A percentile compares a stretch with the other conserved stretches of the same genome.
phyloP scores from a whole-genome alignment of 192 early-diverging fungal species.

The Entomortierella parvispora region DNA sequence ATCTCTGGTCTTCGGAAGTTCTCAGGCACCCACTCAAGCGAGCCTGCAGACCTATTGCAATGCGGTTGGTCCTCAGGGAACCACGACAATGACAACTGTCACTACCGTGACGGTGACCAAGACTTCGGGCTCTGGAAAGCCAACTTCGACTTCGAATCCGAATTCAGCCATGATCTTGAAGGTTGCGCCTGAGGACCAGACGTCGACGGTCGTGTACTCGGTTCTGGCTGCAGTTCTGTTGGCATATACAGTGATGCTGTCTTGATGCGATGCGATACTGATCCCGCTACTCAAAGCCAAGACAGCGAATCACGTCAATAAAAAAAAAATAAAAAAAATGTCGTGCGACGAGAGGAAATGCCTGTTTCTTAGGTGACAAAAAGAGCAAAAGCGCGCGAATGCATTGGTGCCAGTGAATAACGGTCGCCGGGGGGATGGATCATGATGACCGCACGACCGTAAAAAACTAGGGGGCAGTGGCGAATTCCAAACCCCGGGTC shows the following conservation, averaged over 20 bases:
- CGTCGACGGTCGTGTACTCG: not conserved
- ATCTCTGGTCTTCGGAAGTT: constrained; percentile 26
- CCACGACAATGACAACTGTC: not conserved
- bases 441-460: constrained; percentile 12
- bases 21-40: constrained; percentile 3
- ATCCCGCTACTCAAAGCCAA: not conserved
- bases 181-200: not conserved
- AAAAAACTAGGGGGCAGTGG: no score
- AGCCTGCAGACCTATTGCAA: constrained; percentile 31
- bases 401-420: no score
- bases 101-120: constrained; percentile 2
- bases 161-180: constrained; percentile 12
- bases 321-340: not conserved
- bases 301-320: not conserved
- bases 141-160: not conserved
- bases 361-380: no score
- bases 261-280: constrained; percentile 1
- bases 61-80: not conserved
- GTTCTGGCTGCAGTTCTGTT: not conserved
- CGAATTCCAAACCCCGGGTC: no score
- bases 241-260: not conserved
- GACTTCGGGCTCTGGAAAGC: not conserved
- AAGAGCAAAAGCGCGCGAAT: not conserved
- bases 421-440: no score
- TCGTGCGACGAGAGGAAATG: no score